These are phyloP conservation scores for Clavariopsis aquatica DNA, from an alignment of 495 filamentous ascomycete genomes.

Conservation along the genomic window DNA sequence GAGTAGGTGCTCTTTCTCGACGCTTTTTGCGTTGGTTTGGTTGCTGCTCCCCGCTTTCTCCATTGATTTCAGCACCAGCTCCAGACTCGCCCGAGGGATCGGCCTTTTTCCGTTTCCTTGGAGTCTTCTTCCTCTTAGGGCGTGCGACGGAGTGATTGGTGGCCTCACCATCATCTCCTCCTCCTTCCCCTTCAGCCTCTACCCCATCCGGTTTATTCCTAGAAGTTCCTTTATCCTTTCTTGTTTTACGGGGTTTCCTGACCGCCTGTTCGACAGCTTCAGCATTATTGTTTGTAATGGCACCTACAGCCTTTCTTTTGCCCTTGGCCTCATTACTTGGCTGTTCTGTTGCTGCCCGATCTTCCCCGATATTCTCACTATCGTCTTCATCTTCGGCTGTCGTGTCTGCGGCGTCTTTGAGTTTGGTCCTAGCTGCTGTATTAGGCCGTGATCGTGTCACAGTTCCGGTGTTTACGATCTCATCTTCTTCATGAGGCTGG, in stretches of 20 bases:
- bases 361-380: conserved; percentile 42
- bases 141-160: background rate
- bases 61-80: background rate
- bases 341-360: conserved; percentile 16
- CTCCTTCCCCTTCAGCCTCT: conserved; percentile 20
- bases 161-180: conserved; percentile 36
- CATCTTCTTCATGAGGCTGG: background rate
- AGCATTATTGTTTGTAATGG: background rate
- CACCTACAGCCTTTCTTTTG: conserved; percentile 16
- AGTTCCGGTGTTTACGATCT: background rate
- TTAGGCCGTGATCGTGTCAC: background rate
- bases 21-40: conserved; percentile 6
- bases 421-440: background rate
- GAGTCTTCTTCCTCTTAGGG: conserved; percentile 14
- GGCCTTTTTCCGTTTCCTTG: conserved; percentile 7
- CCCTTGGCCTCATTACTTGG: conserved; percentile 14
- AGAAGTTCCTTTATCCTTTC: conserved; percentile 36
- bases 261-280: conserved; percentile 29
- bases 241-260: conserved; percentile 33
- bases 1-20: conserved; percentile 60
- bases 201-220: no score
- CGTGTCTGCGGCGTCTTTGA: conserved; percentile 1
- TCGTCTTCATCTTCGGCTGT: conserved; percentile 34
- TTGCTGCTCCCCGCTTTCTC: conserved; percentile 1
- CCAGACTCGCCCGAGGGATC: background rate